These are phyloP conservation scores for Ophiostoma quercus DNA, from an alignment of 2,329 filamentous ascomycete genomes.

Conservation along the genomic window DNA sequence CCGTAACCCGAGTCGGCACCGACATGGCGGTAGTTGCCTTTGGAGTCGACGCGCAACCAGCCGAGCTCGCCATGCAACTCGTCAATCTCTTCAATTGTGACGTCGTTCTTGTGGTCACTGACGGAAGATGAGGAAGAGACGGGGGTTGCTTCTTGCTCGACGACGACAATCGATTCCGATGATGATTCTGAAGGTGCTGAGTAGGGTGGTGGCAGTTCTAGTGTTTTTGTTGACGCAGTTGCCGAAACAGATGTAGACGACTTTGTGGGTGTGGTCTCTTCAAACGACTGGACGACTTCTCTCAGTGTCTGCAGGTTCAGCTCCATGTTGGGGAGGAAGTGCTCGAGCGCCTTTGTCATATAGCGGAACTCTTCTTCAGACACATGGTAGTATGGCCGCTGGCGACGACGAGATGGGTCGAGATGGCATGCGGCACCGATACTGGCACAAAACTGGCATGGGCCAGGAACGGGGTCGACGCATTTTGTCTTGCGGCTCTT, in stretches of 20 bases:
- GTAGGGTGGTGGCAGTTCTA: slow-evolving; percentile 2
- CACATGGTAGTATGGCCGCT: slow-evolving; percentile 33
- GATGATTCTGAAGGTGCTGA: slow-evolving; percentile 14
- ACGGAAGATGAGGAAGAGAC: not conserved
- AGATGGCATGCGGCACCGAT: slow-evolving; percentile 31
- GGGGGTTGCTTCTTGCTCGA: slow-evolving; percentile 19
- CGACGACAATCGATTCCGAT: slow-evolving; percentile 21
- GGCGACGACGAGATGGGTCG: slow-evolving; percentile 31
- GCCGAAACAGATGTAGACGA: not conserved
- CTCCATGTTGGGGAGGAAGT: slow-evolving; percentile 30
- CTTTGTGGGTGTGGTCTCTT: not conserved
- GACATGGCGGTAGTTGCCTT: slow-evolving; percentile 29
- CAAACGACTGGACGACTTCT: slow-evolving; percentile 26
- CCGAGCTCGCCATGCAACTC: slow-evolving; percentile 29
- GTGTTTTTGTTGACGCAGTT: not conserved
- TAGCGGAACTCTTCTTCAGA: slow-evolving; percentile 33
- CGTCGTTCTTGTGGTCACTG: slow-evolving; percentile 18
- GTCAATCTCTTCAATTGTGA: slow-evolving; percentile 28
- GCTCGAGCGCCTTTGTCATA: slow-evolving; percentile 31
- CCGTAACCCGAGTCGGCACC: slow-evolving; percentile 30
- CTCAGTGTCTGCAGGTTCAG: slow-evolving; percentile 30
- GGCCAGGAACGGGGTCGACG: slow-evolving; percentile 30
- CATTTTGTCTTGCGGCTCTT: slow-evolving; percentile 33
- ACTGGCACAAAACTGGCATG: slow-evolving; percentile 32
- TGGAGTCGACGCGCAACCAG: slow-evolving; percentile 29